These are phyloP conservation scores for Hyphodiscus sp. DNA, from an alignment of 2,329 filamentous ascomycete species.

Conservation along the genomic window DNA sequence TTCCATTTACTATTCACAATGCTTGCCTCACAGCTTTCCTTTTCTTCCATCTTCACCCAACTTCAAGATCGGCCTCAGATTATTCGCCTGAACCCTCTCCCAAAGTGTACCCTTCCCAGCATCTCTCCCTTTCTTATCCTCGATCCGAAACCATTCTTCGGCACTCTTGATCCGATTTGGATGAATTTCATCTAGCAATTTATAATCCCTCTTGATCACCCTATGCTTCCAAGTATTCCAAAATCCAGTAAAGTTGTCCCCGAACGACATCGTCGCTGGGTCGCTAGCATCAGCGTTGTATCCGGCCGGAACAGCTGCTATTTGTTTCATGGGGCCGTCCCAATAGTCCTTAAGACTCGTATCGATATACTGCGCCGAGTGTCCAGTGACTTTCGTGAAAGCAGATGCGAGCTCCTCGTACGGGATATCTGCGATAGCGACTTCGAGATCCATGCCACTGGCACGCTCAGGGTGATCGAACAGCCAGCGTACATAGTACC, in stretches of 20 bases:
- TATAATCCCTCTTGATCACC: constrained; percentile 40
- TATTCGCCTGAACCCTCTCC: constrained; percentile 28
- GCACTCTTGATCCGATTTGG: constrained; percentile 41
- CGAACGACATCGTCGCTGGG: constrained; percentile 33
- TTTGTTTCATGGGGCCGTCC: constrained; percentile 6
- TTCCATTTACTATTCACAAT: too few species aligned
- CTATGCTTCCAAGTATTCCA: constrained; percentile 42
- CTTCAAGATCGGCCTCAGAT: constrained; percentile 25
- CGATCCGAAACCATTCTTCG: constrained; percentile 41
- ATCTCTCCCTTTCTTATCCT: constrained; percentile 31
- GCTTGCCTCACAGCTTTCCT: constrained; percentile 13
- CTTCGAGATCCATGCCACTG: constrained; percentile 40
- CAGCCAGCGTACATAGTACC: constrained; percentile 40
- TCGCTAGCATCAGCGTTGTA: constrained; percentile 31
- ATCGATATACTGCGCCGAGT: constrained; percentile 36
- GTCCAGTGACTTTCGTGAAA: constrained; percentile 38
- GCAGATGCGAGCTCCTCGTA: constrained; percentile 36
- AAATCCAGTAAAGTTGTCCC: constrained; percentile 45
- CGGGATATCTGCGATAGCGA: constrained; percentile 36
- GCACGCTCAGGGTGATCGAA: constrained; percentile 40
- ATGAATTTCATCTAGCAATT: constrained; percentile 44
- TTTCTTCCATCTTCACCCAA: constrained; percentile 23
- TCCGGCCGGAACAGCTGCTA: constrained; percentile 29
- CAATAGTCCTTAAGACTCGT: constrained; percentile 32
- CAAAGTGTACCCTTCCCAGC: constrained; percentile 29